These are phyloP conservation scores for Xylaria sp. DNA, from an alignment of 2,329 filamentous ascomycete species.

Conservation along the genomic window DNA sequence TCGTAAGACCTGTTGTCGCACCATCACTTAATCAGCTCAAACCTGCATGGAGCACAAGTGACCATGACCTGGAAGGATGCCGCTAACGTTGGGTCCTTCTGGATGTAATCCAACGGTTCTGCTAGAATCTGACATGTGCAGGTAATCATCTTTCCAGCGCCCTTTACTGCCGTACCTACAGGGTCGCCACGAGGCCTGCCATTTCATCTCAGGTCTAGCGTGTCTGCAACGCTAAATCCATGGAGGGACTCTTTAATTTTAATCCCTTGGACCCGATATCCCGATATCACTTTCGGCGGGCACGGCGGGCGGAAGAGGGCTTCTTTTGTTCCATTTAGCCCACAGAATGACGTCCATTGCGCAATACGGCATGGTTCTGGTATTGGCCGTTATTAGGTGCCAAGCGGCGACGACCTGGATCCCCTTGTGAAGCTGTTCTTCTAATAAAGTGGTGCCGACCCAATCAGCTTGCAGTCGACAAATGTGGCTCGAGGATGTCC, in stretches of 20 bases:
- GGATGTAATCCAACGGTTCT: slow-evolving; percentile 25
- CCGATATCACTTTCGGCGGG: neutral
- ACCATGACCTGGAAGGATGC: slow-evolving; percentile 20
- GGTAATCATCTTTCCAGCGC: slow-evolving; percentile 11
- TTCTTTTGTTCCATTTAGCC: neutral
- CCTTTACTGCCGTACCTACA: slow-evolving; percentile 6
- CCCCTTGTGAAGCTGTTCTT: slow-evolving; percentile 16
- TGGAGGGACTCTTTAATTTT: neutral
- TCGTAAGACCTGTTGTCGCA: slow-evolving; percentile 25
- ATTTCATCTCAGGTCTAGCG: slow-evolving; percentile 24
- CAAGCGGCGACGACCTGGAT: slow-evolving; percentile 19
- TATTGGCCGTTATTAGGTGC: slow-evolving; percentile 6
- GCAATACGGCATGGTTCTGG: slow-evolving; percentile 21
- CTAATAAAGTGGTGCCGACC: slow-evolving; percentile 23
- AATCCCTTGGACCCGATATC: neutral
- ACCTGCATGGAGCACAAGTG: slow-evolving; percentile 4
- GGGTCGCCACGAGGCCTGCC: slow-evolving; percentile 32
- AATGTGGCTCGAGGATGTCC: slow-evolving; percentile 27
- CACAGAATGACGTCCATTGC: slow-evolving; percentile 17
- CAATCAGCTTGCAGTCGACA: slow-evolving; percentile 17
- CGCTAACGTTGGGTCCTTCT: slow-evolving; percentile 20
- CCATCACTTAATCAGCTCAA: slow-evolving; percentile 20
- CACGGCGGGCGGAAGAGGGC: neutral
- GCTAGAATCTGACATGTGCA: slow-evolving; percentile 15
- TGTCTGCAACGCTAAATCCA: slow-evolving; percentile 20